Base-by-base conservation (phyloP, 331 rosid species). In the Cydonia oblonga region DNA sequence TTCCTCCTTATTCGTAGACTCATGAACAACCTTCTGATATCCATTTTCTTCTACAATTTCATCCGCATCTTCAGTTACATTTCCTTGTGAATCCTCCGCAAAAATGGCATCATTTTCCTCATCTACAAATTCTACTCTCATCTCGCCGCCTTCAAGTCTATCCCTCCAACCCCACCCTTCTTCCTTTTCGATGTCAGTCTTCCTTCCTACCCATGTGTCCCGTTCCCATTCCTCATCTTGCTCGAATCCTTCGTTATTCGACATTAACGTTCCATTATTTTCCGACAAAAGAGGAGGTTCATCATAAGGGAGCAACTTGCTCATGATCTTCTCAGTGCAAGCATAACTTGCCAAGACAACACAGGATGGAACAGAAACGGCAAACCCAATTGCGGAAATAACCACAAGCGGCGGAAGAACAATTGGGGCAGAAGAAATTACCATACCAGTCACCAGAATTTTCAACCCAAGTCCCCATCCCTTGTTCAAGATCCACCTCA, bases 391-490 rank as follows among this genome's bases (percentile, higher is more conserved):
- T 24, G 90, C 92, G 35, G 96, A 87, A 61, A 87, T 63, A 44
- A 86, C 81, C 12, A 84, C 52, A 57, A 93, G 84, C 18, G 96
- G 87, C 12, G 96, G 97, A 81, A 89, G 78, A 82, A 91, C 77
- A 20, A 90, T 9, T 0, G 96, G 88, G 14, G 85, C 90, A n/a
- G 90, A 82, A 40, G 87, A 82, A 15, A 84, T 86, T 68, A 86
- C 73, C 5, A 91, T 58, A 33, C 87, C 86, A 58, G 86, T 78
- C 15, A 87, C 66, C 75, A 93, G 64, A 9, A 89, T 49, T 74
- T 84, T 79, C 87, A 79, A 86, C 42, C 97, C 96, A 44, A 86
- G 46, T 14, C 46, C 71, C 66, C 84, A 66, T 14, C 86, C 88
- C 22, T 54, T 83, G 32, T 77, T 68, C 66, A 83, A 72, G 13